Conservation (phyloP, 2,329 filamentous ascomycete genomes). For the Xylaria sp. region DNA sequence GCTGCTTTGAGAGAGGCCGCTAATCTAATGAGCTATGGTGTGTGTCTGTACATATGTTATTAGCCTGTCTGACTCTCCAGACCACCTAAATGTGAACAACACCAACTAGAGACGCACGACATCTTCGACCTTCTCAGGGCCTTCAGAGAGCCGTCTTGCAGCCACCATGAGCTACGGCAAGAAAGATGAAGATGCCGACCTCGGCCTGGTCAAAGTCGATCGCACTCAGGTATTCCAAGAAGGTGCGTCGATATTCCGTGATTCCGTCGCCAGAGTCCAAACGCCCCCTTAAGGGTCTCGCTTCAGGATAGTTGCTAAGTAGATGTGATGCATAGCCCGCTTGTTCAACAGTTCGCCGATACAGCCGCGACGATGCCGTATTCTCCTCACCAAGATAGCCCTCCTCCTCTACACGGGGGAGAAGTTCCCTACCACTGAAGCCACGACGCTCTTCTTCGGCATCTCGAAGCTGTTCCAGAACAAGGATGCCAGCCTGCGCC, state of each 20-base stretch:
- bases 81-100: conserved; percentile 21
- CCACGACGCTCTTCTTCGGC: conserved; percentile 95
- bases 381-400: conserved; percentile 93
- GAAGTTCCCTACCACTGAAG: conserved; percentile 94
- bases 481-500: conserved; percentile 93
- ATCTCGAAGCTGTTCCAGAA: conserved; percentile 99
- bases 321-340: conserved; percentile 56
- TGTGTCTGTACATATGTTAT: conserved; percentile 1
- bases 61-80: conserved; percentile 23
- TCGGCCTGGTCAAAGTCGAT: conserved; percentile 92
- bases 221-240: conserved; percentile 98
- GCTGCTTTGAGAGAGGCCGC: conserved; percentile 23
- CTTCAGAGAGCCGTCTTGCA: conserved; percentile 23
- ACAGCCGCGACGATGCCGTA: conserved; percentile 93
- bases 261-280: conserved; percentile 9
- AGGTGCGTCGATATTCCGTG: conserved; percentile 52
- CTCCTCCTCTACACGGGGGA: conserved; percentile 95
- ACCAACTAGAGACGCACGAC: conserved; percentile 21
- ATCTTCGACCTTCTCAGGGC: conserved; percentile 28
- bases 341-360: conserved; percentile 97
- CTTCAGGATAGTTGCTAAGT: conserved; percentile 6
- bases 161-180: conserved; percentile 91
- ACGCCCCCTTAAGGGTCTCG: neutral
- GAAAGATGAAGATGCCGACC: conserved; percentile 97
- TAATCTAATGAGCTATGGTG: conserved; percentile 15